phyloP scores from a whole-genome alignment of 192 early-diverging fungal genomes.

The Podila clonocystis region DNA sequence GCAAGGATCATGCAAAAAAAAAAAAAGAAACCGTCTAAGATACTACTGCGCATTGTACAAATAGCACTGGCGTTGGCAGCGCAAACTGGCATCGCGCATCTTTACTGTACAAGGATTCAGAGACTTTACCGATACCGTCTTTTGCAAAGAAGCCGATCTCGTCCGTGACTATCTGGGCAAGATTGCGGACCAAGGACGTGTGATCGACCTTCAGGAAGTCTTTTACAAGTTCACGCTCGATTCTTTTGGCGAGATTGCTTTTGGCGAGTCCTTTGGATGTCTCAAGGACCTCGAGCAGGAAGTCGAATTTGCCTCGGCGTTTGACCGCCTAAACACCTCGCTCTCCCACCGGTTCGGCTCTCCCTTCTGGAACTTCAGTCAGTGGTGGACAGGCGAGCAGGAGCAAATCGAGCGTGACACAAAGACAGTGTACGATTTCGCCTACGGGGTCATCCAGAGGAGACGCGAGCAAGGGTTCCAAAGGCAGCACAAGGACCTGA shows the following conservation, averaged over 20 bases:
- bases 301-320: constrained; percentile 59
- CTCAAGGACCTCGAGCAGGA: constrained; percentile 25
- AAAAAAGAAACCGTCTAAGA: no score
- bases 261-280: constrained; percentile 36
- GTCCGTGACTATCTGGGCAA: constrained; percentile 21
- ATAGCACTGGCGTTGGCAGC: neutral
- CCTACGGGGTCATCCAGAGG: constrained; percentile 32
- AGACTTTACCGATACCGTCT: neutral
- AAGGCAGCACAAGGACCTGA: constrained; percentile 34
- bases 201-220: constrained; percentile 21
- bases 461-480: constrained; percentile 11
- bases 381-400: constrained; percentile 17
- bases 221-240: constrained; percentile 38
- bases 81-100: neutral
- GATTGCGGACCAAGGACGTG: constrained; percentile 6
- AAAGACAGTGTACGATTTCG: constrained; percentile 31
- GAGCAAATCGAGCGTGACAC: constrained; percentile 12
- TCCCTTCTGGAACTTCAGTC: constrained; percentile 27
- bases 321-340: constrained; percentile 55
- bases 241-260: constrained; percentile 40
- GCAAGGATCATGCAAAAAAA: no score
- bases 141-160: constrained; percentile 18
- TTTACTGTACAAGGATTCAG: neutral
- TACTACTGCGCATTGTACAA: no score
- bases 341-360: constrained; percentile 21